Evolutionary conservation across 257 asterid genomes (phyloP), one percentile per base, ranked within the genome.

Genomic region (Solanum pinnatisectum): DNA sequence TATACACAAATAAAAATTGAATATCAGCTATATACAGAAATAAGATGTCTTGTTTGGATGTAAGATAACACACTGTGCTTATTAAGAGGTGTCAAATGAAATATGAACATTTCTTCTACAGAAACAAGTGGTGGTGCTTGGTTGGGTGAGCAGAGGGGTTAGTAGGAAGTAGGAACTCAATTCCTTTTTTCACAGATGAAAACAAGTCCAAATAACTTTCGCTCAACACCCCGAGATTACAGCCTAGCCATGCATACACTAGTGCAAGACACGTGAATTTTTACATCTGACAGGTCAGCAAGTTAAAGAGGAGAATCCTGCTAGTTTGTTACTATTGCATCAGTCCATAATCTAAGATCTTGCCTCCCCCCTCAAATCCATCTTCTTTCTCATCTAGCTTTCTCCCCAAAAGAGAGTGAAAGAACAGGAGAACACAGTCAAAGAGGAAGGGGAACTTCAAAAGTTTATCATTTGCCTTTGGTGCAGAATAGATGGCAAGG

Each of bases 21-120:
- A 87, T 92, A 93, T 84, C 91, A 94, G 93, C 94, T 93, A 59
- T n/a, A 33, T 6, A 32, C 46, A 85, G 82, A 44, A 42, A 70
- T 15, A 40, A 32, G 33, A 35, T 40, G 35, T 79, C 65, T 40
- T 15, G 84, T 44, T 25, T 44, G 95, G 40, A 42, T 77, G 84
- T 23, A 76, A 86, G 35, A 72, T 72, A 49, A 56, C 73, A 86
- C 78, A 49, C 14, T 32, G 20, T 71, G 16, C 70, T 13, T 49
- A 77, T 49, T 86, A 30, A 46, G 60, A 37, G 10, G 59, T 27
- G 30, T 27, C 27, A 44, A 79, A 79, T 46, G 70, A 49, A 81
- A 81, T 30, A 40, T 67, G 60, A 65, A 44, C 40, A 22, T 39
- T 40, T 37, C 60, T 27, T 23, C 63, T 37, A 37, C 40, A 36